These are phyloP conservation scores for Lantana camara DNA, from an alignment of 257 asterid species.

Conservation along the genomic window DNA sequence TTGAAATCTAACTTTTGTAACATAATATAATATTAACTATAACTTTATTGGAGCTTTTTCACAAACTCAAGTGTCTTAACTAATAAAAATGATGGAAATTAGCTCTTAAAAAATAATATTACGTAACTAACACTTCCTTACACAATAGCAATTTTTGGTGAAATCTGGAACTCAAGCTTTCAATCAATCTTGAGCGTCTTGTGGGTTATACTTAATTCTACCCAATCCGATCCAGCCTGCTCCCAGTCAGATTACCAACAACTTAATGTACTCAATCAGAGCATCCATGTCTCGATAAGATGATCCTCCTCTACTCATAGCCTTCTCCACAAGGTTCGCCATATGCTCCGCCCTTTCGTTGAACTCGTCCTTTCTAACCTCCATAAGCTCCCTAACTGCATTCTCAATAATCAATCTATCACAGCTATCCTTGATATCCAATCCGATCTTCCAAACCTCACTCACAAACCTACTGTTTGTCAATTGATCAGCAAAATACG, in stretches of 20 bases:
- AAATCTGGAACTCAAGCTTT: no score
- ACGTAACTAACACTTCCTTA: no score
- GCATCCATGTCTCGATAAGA: conserved; percentile 24
- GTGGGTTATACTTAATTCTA: no score
- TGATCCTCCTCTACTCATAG: conserved; percentile 31
- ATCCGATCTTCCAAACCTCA: conserved; percentile 44
- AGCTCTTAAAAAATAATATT: no score
- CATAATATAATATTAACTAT: no score
- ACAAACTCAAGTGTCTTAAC: no score
- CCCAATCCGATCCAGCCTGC: no score
- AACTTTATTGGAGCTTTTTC: no score
- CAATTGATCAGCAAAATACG: conserved; percentile 35
- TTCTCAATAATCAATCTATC: conserved; percentile 30
- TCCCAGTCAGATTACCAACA: not conserved
- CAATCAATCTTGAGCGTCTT: no score
- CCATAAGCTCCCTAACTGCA: conserved; percentile 35
- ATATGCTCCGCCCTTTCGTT: conserved; percentile 24
- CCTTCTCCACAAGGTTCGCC: conserved; percentile 24
- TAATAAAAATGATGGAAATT: no score
- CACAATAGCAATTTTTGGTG: no score
- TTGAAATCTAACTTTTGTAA: no score
- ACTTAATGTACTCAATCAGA: conserved; percentile 25
- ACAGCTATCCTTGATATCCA: conserved; percentile 40
- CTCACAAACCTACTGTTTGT: conserved; percentile 39
- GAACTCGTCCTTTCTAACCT: conserved; percentile 28